Conservation (phyloP, 148 eudicot species). For the Diospyros lotus region DNA sequence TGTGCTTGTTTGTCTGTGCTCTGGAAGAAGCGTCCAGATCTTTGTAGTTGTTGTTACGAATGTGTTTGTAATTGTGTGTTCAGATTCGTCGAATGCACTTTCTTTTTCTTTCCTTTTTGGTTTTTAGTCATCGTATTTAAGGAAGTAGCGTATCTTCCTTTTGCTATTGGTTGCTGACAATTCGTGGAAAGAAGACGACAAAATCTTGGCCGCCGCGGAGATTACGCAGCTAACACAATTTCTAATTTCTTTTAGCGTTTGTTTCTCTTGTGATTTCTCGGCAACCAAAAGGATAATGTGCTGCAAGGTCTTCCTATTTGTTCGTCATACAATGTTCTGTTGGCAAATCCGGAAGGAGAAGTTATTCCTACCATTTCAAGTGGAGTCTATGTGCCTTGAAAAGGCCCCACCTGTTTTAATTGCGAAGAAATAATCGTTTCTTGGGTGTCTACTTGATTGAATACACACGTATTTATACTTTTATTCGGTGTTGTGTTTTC, state of each 20-base stretch:
- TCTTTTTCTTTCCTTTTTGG: too few species aligned
- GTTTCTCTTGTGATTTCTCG: background rate
- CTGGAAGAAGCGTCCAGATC: background rate
- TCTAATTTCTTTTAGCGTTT: background rate
- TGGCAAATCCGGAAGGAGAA: background rate
- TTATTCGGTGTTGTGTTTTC: background rate
- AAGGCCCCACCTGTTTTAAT: background rate
- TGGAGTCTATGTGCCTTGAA: background rate
- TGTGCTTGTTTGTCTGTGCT: background rate
- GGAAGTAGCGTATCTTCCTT: background rate
- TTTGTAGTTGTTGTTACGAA: background rate
- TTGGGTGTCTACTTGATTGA: background rate
- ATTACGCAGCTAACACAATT: too few species aligned
- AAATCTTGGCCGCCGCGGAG: too few species aligned
- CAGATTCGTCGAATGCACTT: background rate
- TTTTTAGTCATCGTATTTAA: too few species aligned
- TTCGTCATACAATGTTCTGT: background rate
- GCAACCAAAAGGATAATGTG: background rate
- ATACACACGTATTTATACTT: background rate
- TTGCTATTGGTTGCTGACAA: slow-evolving; percentile 1
- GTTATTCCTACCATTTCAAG: background rate
- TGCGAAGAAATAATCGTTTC: background rate
- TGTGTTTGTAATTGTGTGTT: background rate
- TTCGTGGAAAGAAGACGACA: background rate
- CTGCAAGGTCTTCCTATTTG: too few species aligned